Base-by-base conservation (phyloP, 2,329 filamentous ascomycete species). In the Aspergillus sp. region DNA sequence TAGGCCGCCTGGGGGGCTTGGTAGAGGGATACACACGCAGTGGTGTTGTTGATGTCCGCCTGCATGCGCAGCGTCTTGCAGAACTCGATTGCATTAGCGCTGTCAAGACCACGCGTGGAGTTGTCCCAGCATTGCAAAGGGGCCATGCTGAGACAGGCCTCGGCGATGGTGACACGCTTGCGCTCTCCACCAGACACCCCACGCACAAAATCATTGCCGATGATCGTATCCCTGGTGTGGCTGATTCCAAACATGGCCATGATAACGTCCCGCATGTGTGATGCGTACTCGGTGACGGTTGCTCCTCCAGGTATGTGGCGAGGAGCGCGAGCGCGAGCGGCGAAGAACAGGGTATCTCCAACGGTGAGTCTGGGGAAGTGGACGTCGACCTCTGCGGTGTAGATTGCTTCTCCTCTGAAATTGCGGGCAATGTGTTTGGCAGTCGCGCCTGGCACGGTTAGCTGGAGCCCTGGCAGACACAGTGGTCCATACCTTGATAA, bases 341-440 rank as follows among this genome's bases (percentile, higher is more conserved):
- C 91, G 66, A 94, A 94, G 54, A 86, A 88, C 53, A 94, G 82
- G 1, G 91, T 95, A 69, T 94, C 89, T 56, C 90, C 90, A 41
- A 94, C 91, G 1, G 85, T 88, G 69, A 94, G 78, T 79, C 89
- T 86, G n/a, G 91, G 90, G 74, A 94, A 94, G 77, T 94, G 91
- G 7, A 91, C 89, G 72, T 96, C 92, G 45, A 91, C 88, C 76
- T 94, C 91, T 63, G 91, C 90, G 0, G 90, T 93, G 79, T 95
- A 95, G 74, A 95, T 93, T 64, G 90, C 91, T 77, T 96, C 92
- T 67, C 92, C 91, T 30, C 91, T 88, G 79, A 94, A 93, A 15
- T 82, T 82, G 9, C 85, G 86, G 77, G 90, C 87, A 90, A 53
- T 64, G 22, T 59, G 48, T 15, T 59, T 72, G 31, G 72, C 71